Evolutionary conservation across 1,284 basidiomycete species (phyloP), one percentile per base, ranked within the genome.

Genomic region (Agroathelia rolfsii): DNA sequence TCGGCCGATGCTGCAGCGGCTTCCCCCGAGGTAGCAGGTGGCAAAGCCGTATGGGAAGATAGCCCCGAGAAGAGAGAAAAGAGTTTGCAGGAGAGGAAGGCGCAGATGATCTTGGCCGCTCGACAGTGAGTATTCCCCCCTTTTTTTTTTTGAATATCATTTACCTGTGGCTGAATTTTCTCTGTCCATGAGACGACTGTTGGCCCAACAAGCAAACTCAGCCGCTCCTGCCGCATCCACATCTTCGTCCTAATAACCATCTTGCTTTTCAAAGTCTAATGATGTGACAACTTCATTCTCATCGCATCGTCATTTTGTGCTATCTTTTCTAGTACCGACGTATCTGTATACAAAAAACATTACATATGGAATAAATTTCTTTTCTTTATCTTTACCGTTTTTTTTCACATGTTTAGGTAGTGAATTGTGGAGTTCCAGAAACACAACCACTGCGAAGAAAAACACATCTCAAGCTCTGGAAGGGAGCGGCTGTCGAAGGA

Each of bases 51-150:
- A 12, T 86, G 84, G 83, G 81, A 86, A 50, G 74, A 75, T 39
- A 79, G 66, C 1, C 38, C 81, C 4, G 77, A 80, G 52, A 76
- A 75, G 55, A 63, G 83, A 14, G 81, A 86, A 50, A 72, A 71
- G 5, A 84, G 75, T 55, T 52, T 87, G 47, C 62, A 61, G 42
- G 79, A 84, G 47, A 59, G 83, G 40, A 86, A 87, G 56, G 81
- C 78, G 10, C 70, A 76, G 52, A 86, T 87, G 83, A 72, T 87
- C 38, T 53, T 87, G 41, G 83, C 80, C 23, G 83, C 83, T 1
- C 62, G 83, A 53, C 74, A 81, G 83, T 85, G 48, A 44, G 79
- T 75, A 3, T 36, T 29, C 33, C 25, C 12, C 16, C n/a, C 7
- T 30, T n/a, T n/a, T 28, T 28, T 40, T 21, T 11, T 12, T n/a